These are phyloP conservation scores for Dorcoceras hygrometricum DNA, from an alignment of 257 asterid genomes.

Conservation along the genomic window DNA sequence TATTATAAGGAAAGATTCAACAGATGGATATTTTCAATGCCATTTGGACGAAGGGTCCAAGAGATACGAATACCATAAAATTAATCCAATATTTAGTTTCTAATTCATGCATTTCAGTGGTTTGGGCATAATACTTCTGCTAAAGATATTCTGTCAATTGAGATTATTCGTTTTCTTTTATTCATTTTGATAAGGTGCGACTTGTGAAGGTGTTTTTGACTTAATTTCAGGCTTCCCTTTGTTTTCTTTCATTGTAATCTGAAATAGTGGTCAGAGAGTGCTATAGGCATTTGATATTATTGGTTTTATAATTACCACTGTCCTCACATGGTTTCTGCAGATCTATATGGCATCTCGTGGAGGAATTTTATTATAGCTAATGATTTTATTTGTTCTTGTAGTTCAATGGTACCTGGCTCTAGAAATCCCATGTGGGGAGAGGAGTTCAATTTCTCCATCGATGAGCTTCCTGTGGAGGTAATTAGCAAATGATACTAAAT, in stretches of 20 bases:
- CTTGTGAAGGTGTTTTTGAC: neutral
- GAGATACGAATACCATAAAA: neutral
- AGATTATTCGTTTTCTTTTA: conserved; percentile 6
- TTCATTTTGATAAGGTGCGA: conserved; percentile 4
- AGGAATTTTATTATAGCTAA: conserved; percentile 10
- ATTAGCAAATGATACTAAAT: neutral
- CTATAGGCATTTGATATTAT: neutral
- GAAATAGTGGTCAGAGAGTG: conserved; percentile 8
- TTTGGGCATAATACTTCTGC: neutral
- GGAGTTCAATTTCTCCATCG: conserved; percentile 83
- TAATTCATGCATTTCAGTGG: conserved; percentile 11
- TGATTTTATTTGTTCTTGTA: conserved; percentile 34
- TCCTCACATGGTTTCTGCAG: neutral
- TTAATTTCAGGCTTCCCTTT: conserved; percentile 10
- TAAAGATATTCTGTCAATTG: neutral
- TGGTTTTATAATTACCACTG: conserved; percentile 8
- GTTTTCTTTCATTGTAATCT: conserved; percentile 14
- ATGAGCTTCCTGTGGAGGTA: conserved; percentile 88
- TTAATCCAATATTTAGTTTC: conserved; percentile 4
- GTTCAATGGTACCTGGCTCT: conserved; percentile 97
- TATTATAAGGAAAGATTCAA: neutral
- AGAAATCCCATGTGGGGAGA: conserved; percentile 99
- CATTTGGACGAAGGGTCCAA: neutral
- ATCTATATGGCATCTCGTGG: conserved; percentile 14
- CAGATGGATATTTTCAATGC: neutral